Evolutionary conservation across 2,329 filamentous ascomycete genomes (phyloP).

Genomic region (Stromatinia cepivora): DNA sequence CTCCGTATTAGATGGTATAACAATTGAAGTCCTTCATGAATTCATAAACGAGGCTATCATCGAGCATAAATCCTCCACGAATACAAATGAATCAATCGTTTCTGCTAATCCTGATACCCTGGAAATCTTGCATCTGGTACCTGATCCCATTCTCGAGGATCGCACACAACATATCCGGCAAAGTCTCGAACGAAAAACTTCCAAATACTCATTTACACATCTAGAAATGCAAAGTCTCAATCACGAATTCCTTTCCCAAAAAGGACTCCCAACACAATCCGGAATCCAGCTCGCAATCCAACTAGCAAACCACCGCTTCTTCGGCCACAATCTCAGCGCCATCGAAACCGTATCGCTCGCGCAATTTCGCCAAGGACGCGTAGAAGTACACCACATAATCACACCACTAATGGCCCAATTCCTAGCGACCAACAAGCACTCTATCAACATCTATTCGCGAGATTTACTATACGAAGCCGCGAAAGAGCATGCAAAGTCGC

Average conservation of each 20-base stretch:
- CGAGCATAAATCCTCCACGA: background rate
- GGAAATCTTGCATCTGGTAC: background rate
- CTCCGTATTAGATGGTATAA: constrained; percentile 29
- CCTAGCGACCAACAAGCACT: background rate
- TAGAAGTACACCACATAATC: background rate
- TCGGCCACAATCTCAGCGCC: constrained; percentile 47
- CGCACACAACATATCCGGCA: background rate
- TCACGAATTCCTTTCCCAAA: background rate
- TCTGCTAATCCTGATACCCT: background rate
- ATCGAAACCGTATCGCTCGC: constrained; percentile 1
- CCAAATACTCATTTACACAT: background rate
- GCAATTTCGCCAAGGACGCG: background rate
- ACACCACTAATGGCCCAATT: background rate
- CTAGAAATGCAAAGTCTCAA: background rate
- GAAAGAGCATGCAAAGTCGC: background rate
- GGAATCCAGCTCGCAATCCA: constrained; percentile 7
- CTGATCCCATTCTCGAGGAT: background rate
- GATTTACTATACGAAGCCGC: background rate
- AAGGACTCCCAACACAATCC: background rate
- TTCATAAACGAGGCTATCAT: constrained; percentile 3
- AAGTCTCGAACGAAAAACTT: background rate
- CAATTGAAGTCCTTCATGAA: background rate
- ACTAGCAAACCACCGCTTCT: constrained; percentile 7
- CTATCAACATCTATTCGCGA: background rate
- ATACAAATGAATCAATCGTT: background rate